Conservation (phyloP, 2,329 filamentous ascomycete species). For the Massarina eburnea region DNA sequence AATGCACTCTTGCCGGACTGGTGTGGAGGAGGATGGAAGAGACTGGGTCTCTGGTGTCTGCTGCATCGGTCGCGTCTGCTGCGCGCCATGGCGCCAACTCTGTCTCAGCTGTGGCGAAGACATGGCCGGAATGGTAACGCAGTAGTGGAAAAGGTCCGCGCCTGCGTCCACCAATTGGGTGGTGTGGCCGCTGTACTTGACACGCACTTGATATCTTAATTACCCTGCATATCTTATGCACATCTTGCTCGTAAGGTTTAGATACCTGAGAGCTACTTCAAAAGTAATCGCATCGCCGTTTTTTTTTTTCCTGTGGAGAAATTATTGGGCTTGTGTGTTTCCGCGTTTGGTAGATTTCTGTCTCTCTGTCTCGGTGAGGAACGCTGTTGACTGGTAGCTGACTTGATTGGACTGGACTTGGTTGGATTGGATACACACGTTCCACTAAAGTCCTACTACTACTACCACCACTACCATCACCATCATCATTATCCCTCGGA, state of each 20-base stretch:
- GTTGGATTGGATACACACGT: too few relatives aligned
- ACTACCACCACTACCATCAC: slow-evolving; percentile 16
- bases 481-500: too few relatives aligned
- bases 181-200: too few relatives aligned
- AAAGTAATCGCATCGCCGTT: slow-evolving; percentile 1
- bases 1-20: neutral
- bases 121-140: neutral
- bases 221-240: too few relatives aligned
- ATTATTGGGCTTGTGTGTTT: neutral
- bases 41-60: slow-evolving; percentile 4
- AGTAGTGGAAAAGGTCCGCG: neutral
- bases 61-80: slow-evolving; percentile 4
- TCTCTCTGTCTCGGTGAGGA: slow-evolving; percentile 13
- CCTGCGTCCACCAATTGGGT: neutral
- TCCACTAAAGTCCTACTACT: neutral
- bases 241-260: too few relatives aligned
- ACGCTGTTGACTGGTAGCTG: slow-evolving; percentile 8
- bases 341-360: neutral
- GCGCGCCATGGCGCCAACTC: slow-evolving; percentile 10
- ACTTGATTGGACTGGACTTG: too few relatives aligned
- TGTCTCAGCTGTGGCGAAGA: slow-evolving; percentile 8
- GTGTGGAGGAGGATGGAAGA: neutral
- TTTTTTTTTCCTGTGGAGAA: neutral
- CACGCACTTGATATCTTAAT: too few relatives aligned
- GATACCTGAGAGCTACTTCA: too few relatives aligned